Base-by-base conservation (phyloP, 495 filamentous ascomycete genomes). In the Zalerion maritima region DNA sequence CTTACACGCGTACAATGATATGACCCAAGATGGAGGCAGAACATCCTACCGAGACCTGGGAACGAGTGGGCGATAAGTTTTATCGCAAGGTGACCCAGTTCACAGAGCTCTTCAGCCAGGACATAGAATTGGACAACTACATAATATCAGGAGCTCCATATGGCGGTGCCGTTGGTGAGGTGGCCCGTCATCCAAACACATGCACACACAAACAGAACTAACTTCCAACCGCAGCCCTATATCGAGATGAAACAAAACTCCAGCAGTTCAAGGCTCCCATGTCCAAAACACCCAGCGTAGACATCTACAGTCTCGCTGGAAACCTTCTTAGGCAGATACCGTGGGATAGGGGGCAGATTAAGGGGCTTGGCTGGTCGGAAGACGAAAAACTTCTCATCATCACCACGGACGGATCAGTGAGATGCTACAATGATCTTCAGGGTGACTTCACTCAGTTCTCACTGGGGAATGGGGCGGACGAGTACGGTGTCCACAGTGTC, bases 361-460 rank as follows among this genome's bases (percentile, higher is more conserved):
- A 75, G 48, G 85, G 84, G 6, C 64, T 96, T 11, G 89, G 89
- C 12, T 97, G 89, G 89, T 94, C 86, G 19, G 89, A 93, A 45
- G 83, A 94, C 39, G 89, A 97, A 64, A 81, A 83, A 50, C 67
- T 97, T 10, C 58, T 97, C 5, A 77, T 92, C 3, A 73, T 94
- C 28, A 81, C 83, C 3, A 71, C 79, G 33, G 89, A 96, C 44
- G 89, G 89, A 29, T 85, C 74, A 6, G 87, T 96, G 16, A 65
- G 85, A 33, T 87, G 81, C 46, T 97, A 96, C 47, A 81, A 78
- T 44, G 81, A 93, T 44, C 55, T 97, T 18, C 78, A 92, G 50
- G 81, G 81, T 22, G 86, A 96, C 41, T 97, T 97, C 51, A 82
- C 75, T 2, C 85, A 93, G 36, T 97, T 96, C 52, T 81, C 81